Percentiles rank a stretch among this genome's conserved stretches.
Conservation (phyloP, 176 grass and related monocot species). For the Oryza nivara region DNA sequence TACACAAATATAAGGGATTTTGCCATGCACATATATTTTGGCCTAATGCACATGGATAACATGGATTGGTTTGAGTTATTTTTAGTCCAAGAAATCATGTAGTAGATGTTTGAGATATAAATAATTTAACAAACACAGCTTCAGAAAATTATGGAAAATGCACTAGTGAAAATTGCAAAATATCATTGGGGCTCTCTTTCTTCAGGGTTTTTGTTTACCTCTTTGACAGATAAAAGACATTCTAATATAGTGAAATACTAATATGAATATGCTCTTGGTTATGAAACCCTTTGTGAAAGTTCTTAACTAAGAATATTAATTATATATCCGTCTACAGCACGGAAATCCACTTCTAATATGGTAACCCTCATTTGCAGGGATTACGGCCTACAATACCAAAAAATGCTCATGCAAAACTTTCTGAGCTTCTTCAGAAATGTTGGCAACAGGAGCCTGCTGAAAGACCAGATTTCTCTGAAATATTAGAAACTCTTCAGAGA, state of each 20-base stretch:
- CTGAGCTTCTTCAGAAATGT: constrained; percentile 84
- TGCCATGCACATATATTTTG: constrained; percentile 11
- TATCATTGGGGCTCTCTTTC: not conserved
- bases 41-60: not conserved
- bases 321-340: not conserved
- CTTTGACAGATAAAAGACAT: not conserved
- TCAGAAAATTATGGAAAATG: not conserved
- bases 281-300: not conserved
- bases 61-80: not conserved
- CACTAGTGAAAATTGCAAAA: not conserved
- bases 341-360: constrained; percentile 12
- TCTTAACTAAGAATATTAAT: not conserved
- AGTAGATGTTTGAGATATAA: constrained; percentile 15
- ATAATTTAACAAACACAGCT: not conserved
- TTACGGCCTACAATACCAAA: constrained; percentile 92
- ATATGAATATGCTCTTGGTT: not conserved
- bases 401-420: constrained; percentile 67
- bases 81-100: constrained; percentile 21
- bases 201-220: not conserved
- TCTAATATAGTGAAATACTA: constrained; percentile 13
- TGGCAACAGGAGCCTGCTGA: constrained; percentile 72
- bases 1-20: too few relatives aligned
- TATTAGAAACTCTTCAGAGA: constrained; percentile 64
- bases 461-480: constrained; percentile 74
- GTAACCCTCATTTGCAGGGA: constrained; percentile 52